Conservation (phyloP, 208 protist species). For the Leishmania guyanensis region DNA sequence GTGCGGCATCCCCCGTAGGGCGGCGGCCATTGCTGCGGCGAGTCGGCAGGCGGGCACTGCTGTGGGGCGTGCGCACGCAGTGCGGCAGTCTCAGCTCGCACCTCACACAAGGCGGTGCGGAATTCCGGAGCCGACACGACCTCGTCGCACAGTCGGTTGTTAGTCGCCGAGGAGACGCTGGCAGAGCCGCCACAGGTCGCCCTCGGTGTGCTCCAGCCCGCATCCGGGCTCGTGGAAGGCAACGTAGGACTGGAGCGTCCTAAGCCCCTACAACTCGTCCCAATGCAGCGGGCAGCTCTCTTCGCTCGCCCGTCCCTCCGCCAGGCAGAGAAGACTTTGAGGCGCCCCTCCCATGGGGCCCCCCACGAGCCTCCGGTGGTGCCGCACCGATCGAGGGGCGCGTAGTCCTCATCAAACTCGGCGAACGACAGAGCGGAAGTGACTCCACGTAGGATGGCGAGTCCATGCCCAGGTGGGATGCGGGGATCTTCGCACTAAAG, state of each 20-base stretch:
- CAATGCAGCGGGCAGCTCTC: not conserved
- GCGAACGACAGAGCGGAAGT: not conserved
- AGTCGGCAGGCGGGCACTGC: no score
- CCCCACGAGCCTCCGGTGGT: not conserved
- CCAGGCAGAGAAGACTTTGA: not conserved
- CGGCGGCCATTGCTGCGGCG: no score
- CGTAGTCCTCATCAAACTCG: not conserved
- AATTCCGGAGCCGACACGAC: not conserved
- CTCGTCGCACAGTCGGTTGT: no score
- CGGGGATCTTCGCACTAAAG: not conserved
- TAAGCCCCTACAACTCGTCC: not conserved
- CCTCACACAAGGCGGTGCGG: not conserved
- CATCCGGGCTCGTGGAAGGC: not conserved
- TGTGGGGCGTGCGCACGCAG: not conserved
- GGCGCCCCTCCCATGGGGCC: not conserved
- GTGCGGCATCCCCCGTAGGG: no score
- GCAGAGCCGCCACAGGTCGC: not conserved
- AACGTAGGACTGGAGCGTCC: not conserved
- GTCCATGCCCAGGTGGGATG: not conserved
- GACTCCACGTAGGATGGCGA: not conserved
- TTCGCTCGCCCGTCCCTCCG: not conserved
- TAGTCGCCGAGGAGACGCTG: no score
- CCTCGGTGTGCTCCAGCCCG: not conserved
- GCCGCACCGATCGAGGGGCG: not conserved
- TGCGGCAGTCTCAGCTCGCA: not conserved